phyloP scores from a whole-genome alignment of 2,329 filamentous ascomycete genomes.

The Cordyceps javanica region DNA sequence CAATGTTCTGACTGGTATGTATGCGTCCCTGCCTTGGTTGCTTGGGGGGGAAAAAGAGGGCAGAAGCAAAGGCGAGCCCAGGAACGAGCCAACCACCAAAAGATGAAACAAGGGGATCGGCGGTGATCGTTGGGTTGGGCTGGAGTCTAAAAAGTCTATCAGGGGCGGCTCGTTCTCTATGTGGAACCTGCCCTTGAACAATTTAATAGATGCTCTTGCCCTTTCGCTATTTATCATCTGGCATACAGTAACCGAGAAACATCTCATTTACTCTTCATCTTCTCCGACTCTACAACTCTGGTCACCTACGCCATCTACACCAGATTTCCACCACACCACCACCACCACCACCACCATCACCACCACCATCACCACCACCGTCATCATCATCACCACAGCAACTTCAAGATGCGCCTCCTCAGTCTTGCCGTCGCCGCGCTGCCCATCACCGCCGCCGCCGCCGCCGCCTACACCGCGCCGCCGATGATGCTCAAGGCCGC shows the following conservation, averaged over 20 bases:
- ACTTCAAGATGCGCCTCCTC: slow-evolving; percentile 10
- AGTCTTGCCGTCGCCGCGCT: neutral
- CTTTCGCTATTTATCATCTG: too few relatives aligned
- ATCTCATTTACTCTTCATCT: neutral
- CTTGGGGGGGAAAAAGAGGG: slow-evolving; percentile 3
- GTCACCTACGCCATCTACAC: too few relatives aligned
- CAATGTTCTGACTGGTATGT: neutral
- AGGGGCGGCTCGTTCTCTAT: neutral
- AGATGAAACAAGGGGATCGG: slow-evolving; percentile 13
- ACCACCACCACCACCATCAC: too few relatives aligned
- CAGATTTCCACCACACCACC: too few relatives aligned
- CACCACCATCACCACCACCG: neutral
- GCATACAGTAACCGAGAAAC: neutral
- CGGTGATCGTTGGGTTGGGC: slow-evolving; percentile 7
- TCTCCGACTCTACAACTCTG: too few relatives aligned
- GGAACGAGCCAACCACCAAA: neutral
- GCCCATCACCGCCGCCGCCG: neutral
- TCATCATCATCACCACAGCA: neutral
- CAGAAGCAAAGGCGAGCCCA: neutral
- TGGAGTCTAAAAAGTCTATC: neutral
- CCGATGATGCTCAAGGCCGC: slow-evolving; percentile 19
- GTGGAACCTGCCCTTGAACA: neutral
- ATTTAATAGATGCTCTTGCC: too few relatives aligned
- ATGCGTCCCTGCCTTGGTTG: neutral
- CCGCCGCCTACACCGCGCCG: slow-evolving; percentile 23